Evolutionary conservation across 805 yeast species (phyloP), one percentile per base, ranked within the genome.

Genomic region (Hanseniaspora nectarophila): DNA sequence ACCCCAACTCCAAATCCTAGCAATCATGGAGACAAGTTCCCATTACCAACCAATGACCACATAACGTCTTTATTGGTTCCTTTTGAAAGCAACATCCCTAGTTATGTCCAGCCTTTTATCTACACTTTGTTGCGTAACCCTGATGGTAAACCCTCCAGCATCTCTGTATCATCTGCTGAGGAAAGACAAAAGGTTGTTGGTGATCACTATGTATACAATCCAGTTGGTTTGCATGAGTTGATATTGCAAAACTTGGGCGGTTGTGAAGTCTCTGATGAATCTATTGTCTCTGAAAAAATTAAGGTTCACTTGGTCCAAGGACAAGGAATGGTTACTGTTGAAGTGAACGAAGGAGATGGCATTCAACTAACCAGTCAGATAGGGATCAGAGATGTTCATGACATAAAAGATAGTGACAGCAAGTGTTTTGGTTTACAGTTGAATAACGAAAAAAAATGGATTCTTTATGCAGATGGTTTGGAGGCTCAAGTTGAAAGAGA

Each of bases 1-100:
- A 54, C 56, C 58, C 21, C 43, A 50, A 1, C 73, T 67, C 45
- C 60, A 58, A 26, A 59, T 64, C 20, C 72, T 72, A 10, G 20
- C 56, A 7, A 61, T 57, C 40, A 55, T 60, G 28, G 38, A 56
- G 20, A 61, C 60, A 12, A 28, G 5, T 23, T 37, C 18, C 44
- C 47, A 2, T 50, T 61, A 15, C 45, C 49, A 4, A 38, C 58
- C 9, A 42, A 45, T 3, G 56, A 60, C 46, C 55, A 53, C 1
- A 58, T 60, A 33, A 61, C 61, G 2, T 54, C 63, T 12, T 34
- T 54, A 2, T 58, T 10, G 45, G 57, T 45, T 56, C 51, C 45
- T 4, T 28, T 34, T 18, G 43, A 43, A 2, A 42, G 33, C 24
- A 28, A 32, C 4, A 58, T 61, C 1, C 53, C 53, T 9, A 29